Conservation (phyloP, 768 basidiomycete genomes). For the Leccinum variicolor region DNA sequence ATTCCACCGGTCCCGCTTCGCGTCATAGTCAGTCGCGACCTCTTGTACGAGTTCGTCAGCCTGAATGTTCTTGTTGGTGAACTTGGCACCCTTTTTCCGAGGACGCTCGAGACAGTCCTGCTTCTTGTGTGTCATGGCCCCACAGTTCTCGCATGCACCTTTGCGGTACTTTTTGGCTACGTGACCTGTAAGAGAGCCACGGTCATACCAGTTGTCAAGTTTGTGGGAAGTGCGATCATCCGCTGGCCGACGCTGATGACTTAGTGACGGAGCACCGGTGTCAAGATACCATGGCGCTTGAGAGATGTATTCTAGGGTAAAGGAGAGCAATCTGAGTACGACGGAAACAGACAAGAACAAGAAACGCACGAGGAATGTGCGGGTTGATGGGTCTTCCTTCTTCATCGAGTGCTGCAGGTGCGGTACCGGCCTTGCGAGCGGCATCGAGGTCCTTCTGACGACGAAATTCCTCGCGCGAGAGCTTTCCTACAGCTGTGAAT, state of each 20-base stretch:
- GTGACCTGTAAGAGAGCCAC: conserved; percentile 79
- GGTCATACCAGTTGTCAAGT: conserved; percentile 89
- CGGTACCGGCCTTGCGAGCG: conserved; percentile 97
- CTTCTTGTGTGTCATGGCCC: conserved; percentile 90
- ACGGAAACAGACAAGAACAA: not conserved
- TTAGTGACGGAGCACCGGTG: conserved; percentile 88
- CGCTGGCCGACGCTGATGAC: conserved; percentile 82
- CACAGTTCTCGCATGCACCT: conserved; percentile 99
- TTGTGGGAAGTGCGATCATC: conserved; percentile 59
- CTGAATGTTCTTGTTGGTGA: conserved; percentile 83
- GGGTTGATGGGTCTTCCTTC: conserved; percentile 97
- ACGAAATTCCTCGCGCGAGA: conserved; percentile 92
- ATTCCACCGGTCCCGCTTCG: conserved; percentile 98
- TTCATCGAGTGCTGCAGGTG: conserved; percentile 92
- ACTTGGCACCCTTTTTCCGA: conserved; percentile 93
- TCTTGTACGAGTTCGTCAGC: conserved; percentile 90
- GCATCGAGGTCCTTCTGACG: conserved; percentile 97
- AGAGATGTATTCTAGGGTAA: conserved; percentile 83
- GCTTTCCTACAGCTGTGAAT: conserved; percentile 60
- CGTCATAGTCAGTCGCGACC: conserved; percentile 75
- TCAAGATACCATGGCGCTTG: conserved; percentile 99
- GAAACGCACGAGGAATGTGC: conserved; percentile 90
- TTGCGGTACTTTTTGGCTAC: conserved; percentile 96
- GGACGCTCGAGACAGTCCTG: conserved; percentile 95
- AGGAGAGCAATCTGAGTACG: not conserved